Base-by-base conservation (phyloP, 441 rosid genomes). In the Mallotus repandus region DNA sequence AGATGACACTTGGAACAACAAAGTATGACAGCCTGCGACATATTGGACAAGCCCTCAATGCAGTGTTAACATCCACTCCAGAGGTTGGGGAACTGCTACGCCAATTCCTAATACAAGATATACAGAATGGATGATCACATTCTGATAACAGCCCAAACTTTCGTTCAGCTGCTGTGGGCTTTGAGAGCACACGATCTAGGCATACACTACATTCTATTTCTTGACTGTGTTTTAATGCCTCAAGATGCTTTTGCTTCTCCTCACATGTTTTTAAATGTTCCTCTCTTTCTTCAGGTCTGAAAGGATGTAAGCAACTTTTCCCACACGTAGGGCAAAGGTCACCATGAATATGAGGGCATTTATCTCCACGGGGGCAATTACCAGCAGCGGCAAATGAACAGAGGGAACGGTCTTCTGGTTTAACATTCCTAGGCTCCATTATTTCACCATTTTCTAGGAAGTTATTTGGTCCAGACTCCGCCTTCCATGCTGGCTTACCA, bases 61-160 rank as follows among this genome's bases (percentile, higher is more conserved):
- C 82, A 75, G 89, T 84, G 76, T 90, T 93, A 41, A 91, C 88
- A 80, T 96, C 98, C 97, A 91, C 86, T 73, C 98, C 97, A 18
- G 97, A 88, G 41, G 92, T 84, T 56, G 97, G 95, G 56, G 98
- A 87, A 80, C 92, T 94, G 68, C 89, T 86, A 35, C 99, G 97
- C 99, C 99, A 96, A 76, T 92, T 94, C 76, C 99, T 86, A 79
- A 96, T 96, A 56, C 99, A 96, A 4, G 93, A 89, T 75, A 96
- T 88, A 78, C 99, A 96, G 79, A 96, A 96, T 50, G 99, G 95
- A 87, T 96, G 99, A 86, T 96, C 96, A 70, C 99, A 93, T 80
- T 96, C 99, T 5, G 98, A 90, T 25, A 96, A 86, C 74, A 93
- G 72, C 57, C 99, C 98, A 76, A 96, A 96, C 87, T 91, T 93